Evolutionary conservation across 2,329 filamentous ascomycete species (phyloP), one percentile per base, ranked within the genome.

Genomic region (Daldinia sp.): DNA sequence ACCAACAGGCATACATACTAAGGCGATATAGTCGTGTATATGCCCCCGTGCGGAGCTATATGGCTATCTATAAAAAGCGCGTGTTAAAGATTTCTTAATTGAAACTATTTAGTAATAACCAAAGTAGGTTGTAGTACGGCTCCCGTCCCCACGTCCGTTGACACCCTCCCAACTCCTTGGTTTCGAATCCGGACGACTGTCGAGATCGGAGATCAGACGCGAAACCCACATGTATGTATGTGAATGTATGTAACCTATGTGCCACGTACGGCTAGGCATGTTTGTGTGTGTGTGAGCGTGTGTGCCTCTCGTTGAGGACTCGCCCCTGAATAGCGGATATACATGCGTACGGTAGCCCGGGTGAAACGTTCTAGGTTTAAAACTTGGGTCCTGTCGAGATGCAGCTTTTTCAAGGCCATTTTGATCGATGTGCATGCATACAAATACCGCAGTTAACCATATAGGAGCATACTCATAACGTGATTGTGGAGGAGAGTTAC

Each of bases 361-460:
- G 51, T 56, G 50, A 66, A 56, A 61, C 35, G 20, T 62, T 30
- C 54, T 37, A n/a, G 51, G 39, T 56, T 56, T 65, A 65, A 56
- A 26, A 55, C 37, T 53, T 60, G 42, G 59, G 20, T 42, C 41
- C 63, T 46, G 13, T 58, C n/a, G n/a, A 64, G 23, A 56, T 67
- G 63, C 67, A 71, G 18, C 53, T 55, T 23, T 44, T 60, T 35
- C 12, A 23, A 58, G 23, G 20, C 63, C 67, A 56, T 37, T 67
- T 71, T 69, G 37, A 69, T 71, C 69, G 46, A 67, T 50, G 54
- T 69, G 69, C 69, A 71, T 71, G 67, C 67, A 69, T 59, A 63
- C 48, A 50, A 55, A 42, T 26, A 33, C 55, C 51, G 50, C 60
- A 28, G 54, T 57, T n/a, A 30, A 60, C 56, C 56, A 68, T 37